Evolutionary conservation across 345 rosid species (phyloP), one percentile per base, ranked within the genome.

Genomic region (Limnanthes douglasii): DNA sequence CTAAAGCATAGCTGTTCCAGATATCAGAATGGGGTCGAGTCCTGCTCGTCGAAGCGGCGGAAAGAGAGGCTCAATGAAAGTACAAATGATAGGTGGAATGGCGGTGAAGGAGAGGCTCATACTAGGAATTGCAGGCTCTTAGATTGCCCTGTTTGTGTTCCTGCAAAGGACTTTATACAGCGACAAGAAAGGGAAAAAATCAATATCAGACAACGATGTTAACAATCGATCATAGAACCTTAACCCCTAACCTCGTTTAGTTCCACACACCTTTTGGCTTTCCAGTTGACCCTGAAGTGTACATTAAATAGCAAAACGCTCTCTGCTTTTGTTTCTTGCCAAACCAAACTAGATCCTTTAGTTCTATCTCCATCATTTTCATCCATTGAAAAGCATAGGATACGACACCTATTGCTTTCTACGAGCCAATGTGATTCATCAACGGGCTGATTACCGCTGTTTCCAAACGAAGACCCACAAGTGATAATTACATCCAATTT

Each of bases 201-300:
- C n/a, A n/a, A n/a, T n/a, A n/a, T n/a, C n/a, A n/a, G n/a, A n/a
- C n/a, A n/a, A n/a, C n/a, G n/a, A n/a, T n/a, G n/a, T n/a, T n/a
- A n/a, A n/a, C n/a, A n/a, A n/a, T n/a, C n/a, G n/a, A n/a, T n/a
- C n/a, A n/a, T n/a, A n/a, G n/a, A n/a, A n/a, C n/a, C n/a, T n/a
- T n/a, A n/a, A n/a, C n/a, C n/a, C 22, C 48, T 35, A 42, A 80
- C 98, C 98, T 72, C 66, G 52, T 47, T 90, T 92, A 18, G 95
- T 77, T 39, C 95, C 98, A 44, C 82, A 90, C 79, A 15, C 94
- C 95, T 72, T 84, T 90, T 11, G 98, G 95, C 38, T 43, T 64
- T 41, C 95, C 98, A 17, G 82, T 74, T 8, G 98, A 90, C 38
- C 98, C 98, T 2, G 95, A 90, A 5, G 98, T 90, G 58, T 74